A percentile compares a stretch with the other conserved stretches of the same genome.
phyloP scores from a whole-genome alignment of 148 eudicot species.

The Vaccinium vitisidaea region DNA sequence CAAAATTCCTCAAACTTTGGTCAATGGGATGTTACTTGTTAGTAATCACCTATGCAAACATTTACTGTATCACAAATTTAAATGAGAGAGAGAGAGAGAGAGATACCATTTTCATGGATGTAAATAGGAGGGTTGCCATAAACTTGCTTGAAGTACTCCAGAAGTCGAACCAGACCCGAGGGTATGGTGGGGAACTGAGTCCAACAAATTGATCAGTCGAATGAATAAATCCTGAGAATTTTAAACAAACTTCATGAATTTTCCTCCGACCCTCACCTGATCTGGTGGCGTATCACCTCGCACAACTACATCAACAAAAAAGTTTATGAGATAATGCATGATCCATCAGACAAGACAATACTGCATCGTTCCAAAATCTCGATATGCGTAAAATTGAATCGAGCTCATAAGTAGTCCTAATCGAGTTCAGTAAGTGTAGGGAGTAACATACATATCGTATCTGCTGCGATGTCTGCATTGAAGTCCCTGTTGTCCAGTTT shows the following conservation, averaged over 20 bases:
- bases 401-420: not conserved
- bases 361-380: not conserved
- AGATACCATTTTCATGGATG: conserved; percentile 46
- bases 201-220: conserved; percentile 7
- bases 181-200: conserved; percentile 32
- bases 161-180: conserved; percentile 28
- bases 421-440: not conserved
- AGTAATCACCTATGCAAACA: not conserved
- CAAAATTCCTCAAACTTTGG: not conserved
- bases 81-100: conserved; percentile 11
- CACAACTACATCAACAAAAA: conserved; percentile 7
- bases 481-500: conserved; percentile 34
- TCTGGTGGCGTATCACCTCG: conserved; percentile 1
- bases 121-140: conserved; percentile 50
- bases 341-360: not conserved
- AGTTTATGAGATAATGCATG: not conserved
- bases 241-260: not conserved
- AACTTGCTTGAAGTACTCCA: conserved; percentile 46
- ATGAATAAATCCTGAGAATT: not conserved
- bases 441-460: conserved; percentile 32
- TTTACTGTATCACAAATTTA: not conserved
- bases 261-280: conserved; percentile 14
- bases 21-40: not conserved
- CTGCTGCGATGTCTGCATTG: conserved; percentile 38
- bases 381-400: not conserved